These are phyloP conservation scores for Abortiporus biennis DNA, from an alignment of 1,284 basidiomycete genomes.

Conservation along the genomic window DNA sequence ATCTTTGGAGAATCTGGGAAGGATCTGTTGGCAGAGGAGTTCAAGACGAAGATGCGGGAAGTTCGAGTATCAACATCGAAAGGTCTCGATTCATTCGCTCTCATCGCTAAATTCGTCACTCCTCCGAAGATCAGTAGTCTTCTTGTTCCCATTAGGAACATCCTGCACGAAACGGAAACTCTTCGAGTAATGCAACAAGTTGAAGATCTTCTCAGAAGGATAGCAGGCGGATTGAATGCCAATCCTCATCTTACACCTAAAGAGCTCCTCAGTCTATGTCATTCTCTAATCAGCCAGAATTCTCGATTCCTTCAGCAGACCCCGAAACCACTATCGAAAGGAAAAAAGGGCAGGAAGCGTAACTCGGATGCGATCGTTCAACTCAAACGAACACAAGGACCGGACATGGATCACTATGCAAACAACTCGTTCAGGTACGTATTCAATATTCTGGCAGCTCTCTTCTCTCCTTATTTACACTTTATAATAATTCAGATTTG, in stretches of 20 bases:
- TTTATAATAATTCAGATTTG: conserved; percentile 58
- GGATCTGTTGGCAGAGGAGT: conserved; percentile 85
- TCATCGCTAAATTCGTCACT: conserved; percentile 74
- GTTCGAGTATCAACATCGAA: conserved; percentile 76
- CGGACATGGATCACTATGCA: conserved; percentile 66
- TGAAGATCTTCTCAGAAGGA: conserved; percentile 84
- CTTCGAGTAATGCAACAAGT: conserved; percentile 80
- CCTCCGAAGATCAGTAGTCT: conserved; percentile 74
- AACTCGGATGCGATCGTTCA: conserved; percentile 73
- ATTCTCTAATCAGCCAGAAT: conserved; percentile 89
- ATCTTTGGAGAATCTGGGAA: conserved; percentile 93
- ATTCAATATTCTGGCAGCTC: not conserved
- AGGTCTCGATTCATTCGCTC: conserved; percentile 80
- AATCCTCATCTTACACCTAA: conserved; percentile 70
- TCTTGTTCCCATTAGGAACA: conserved; percentile 76
- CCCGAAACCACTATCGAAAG: conserved; percentile 31
- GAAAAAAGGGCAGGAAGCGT: conserved; percentile 24
- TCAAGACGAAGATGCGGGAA: conserved; percentile 93
- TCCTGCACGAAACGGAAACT: conserved; percentile 85
- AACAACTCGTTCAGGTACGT: conserved; percentile 79
- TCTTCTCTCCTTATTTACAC: conserved; percentile 5
- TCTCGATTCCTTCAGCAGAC: conserved; percentile 71
- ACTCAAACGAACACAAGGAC: conserved; percentile 59
- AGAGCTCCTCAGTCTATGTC: conserved; percentile 80
- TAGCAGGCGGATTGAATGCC: conserved; percentile 81